phyloP scores from a whole-genome alignment of 2,329 filamentous ascomycete species.

The Hypoxylon sp. region DNA sequence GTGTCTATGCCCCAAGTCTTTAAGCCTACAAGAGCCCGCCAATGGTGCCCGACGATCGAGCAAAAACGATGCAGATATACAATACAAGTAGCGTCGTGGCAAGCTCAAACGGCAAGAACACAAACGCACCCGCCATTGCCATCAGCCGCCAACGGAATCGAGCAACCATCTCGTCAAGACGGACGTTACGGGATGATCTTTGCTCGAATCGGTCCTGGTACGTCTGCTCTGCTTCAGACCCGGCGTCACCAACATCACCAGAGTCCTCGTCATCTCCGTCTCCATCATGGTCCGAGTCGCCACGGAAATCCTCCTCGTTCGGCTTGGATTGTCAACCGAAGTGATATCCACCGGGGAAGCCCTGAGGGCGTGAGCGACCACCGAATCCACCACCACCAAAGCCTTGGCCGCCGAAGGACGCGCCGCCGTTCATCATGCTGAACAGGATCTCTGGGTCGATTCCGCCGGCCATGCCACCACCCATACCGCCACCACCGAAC shows the following conservation, averaged over 20 bases:
- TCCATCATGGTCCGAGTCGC: conserved; percentile 46
- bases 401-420: conserved; percentile 62
- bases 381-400: conserved; percentile 56
- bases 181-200: conserved; percentile 22
- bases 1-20: conserved; percentile 40
- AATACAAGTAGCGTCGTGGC: conserved; percentile 44
- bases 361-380: conserved; percentile 52
- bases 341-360: conserved; percentile 63
- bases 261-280: conserved; percentile 29
- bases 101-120: conserved; percentile 44
- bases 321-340: conserved; percentile 59
- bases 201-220: conserved; percentile 21
- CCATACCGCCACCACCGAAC: conserved; percentile 67
- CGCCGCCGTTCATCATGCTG: conserved; percentile 80
- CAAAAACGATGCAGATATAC: conserved; percentile 44
- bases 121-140: conserved; percentile 41
- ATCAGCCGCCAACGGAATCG: conserved; percentile 44
- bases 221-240: conserved; percentile 24
- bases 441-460: conserved; percentile 82
- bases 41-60: conserved; percentile 40
- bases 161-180: conserved; percentile 38
- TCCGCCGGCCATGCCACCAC: conserved; percentile 60
- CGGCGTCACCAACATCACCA: conserved; percentile 43
- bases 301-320: conserved; percentile 47
- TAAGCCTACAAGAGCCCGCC: conserved; percentile 39